Conservation (phyloP, 2,329 filamentous ascomycete species). For the Paraconiothyrium brasiliense region DNA sequence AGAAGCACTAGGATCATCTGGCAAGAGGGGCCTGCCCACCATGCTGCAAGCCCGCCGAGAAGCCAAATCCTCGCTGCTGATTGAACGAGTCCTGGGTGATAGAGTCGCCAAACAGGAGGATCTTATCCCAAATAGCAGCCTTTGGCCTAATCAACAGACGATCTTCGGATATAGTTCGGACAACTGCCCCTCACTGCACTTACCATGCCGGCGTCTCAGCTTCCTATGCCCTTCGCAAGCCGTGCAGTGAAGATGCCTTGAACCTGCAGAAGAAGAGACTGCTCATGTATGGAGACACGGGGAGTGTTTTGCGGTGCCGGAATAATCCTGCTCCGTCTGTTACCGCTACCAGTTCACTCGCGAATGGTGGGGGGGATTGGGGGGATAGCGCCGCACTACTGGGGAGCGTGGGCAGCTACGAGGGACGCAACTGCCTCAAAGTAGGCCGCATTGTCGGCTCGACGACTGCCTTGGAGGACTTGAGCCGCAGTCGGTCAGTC, state of each 20-base stretch:
- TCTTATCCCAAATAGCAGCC: constrained; percentile 52
- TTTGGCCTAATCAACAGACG: constrained; percentile 19
- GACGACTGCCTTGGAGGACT: too few species aligned
- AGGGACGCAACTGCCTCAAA: too few species aligned
- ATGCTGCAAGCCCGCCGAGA: constrained; percentile 75
- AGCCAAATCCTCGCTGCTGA: constrained; percentile 74
- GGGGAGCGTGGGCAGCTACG: too few species aligned
- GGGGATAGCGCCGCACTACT: not conserved
- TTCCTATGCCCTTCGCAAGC: not conserved
- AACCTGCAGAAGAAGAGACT: not conserved
- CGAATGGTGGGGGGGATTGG: not conserved
- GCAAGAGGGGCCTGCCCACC: constrained; percentile 59
- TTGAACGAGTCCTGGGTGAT: constrained; percentile 76
- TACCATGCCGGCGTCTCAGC: not conserved
- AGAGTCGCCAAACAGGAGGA: constrained; percentile 88
- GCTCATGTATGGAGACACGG: not conserved
- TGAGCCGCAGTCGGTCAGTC: not conserved
- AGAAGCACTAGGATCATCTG: not conserved
- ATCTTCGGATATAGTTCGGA: not conserved
- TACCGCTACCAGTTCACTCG: constrained; percentile 2
- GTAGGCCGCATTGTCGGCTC: too few species aligned
- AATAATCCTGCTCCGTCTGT: constrained; percentile 4
- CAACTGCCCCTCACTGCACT: not conserved
- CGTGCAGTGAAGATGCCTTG: too few species aligned
- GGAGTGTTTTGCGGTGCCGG: not conserved